Evolutionary conservation across 1,284 basidiomycete genomes (phyloP), one percentile per base, ranked within the genome.

Genomic region (Ceratobasidium sp.): DNA sequence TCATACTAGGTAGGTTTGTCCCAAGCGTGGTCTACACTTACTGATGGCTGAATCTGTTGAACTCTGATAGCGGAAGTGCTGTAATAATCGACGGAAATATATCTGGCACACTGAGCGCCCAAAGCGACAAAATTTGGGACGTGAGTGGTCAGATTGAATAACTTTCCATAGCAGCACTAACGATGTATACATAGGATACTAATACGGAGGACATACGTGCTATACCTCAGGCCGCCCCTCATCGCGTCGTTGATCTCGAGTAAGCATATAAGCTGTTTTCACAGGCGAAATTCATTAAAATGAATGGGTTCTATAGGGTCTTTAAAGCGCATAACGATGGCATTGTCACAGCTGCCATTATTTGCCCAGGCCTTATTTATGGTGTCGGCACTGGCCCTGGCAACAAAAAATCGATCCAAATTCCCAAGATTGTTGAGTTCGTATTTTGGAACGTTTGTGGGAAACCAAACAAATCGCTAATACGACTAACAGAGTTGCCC

Each of bases 181-280:
- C 40, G 3, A 68, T 40, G 20, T 33, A 12, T n/a, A 38, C 38
- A 23, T 23, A 68, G 66, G 66, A 68, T 40, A 68, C 66, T 20
- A 68, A 68, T 28, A 40, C 52, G 48, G 66, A 46, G 4, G 66
- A 68, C 10, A 68, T 68, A 10, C 26, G 52, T 9, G 66, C 48
- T 6, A 68, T 68, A 5, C 66, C 66, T 20, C 46, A 52, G 6
- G 33, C 5, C 15, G 66, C 66, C 17, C 33, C 52, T 40, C 66
- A 68, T 40, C 66, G 66, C 20, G 20, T 38, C 12, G 50, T 68
- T 68, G 66, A 68, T 23, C 52, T 68, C 5, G 66, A 68, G 66
- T 68, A 40, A 40, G 66, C 10, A 54, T 38, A 26, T 4, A 15
- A 3, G 3, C 48, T 17, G 48, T 33, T 40, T 38, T 26, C 13